A percentile compares a stretch with the other conserved stretches of the same genome.
Evolutionary conservation across 768 basidiomycete genomes (phyloP).

Genomic region (Leucocoprinus sp.): DNA sequence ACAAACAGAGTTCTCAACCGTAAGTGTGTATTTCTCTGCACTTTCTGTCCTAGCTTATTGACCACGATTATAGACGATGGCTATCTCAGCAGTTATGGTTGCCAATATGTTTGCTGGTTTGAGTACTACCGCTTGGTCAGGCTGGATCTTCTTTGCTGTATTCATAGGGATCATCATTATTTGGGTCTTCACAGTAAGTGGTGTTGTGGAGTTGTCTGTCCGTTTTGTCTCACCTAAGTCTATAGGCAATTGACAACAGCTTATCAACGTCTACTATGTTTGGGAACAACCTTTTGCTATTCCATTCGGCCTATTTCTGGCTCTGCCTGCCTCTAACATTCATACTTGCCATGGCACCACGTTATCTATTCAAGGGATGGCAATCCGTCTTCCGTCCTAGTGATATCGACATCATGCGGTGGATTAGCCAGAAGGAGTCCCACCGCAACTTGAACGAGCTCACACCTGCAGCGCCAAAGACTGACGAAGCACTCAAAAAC

Average conservation of each 20-base stretch:
- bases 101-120: conserved; percentile 86
- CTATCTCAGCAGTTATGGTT: conserved; percentile 63
- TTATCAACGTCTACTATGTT: conserved; percentile 73
- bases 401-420: conserved; percentile 75
- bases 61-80: conserved; percentile 57
- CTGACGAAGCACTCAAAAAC: conserved; percentile 9
- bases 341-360: conserved; percentile 65
- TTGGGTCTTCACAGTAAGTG: conserved; percentile 67
- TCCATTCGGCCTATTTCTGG: conserved; percentile 85
- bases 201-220: background rate
- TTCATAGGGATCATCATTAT: conserved; percentile 74
- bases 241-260: conserved; percentile 67
- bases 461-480: background rate
- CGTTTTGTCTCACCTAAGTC: background rate
- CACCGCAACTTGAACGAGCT: conserved; percentile 41
- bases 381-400: conserved; percentile 60
- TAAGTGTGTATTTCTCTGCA: conserved; percentile 25
- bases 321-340: conserved; percentile 65
- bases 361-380: conserved; percentile 67
- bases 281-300: conserved; percentile 70
- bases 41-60: background rate
- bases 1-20: conserved; percentile 80
- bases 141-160: conserved; percentile 81
- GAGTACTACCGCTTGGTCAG: conserved; percentile 80
- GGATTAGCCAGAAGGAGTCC: conserved; percentile 59